A percentile compares a stretch with the other conserved stretches of the same genome.
These are phyloP conservation scores for Macrotyloma uniflorum DNA, from an alignment of 306 rosid genomes.

Conservation along the genomic window DNA sequence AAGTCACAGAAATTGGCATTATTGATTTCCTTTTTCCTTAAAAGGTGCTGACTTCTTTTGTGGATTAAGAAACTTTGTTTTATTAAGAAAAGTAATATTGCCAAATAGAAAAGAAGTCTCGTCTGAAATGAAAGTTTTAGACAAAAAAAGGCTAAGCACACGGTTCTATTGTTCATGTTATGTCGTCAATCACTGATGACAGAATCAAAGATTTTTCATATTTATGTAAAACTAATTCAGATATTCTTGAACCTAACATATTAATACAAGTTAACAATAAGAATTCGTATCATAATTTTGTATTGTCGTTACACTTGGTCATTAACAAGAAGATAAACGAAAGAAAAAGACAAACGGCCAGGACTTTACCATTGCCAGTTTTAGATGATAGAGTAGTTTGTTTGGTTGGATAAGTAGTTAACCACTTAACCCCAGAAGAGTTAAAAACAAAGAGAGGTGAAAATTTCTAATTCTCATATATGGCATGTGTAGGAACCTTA, in stretches of 20 bases:
- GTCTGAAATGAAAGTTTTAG: conserved; percentile 12
- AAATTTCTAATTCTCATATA: neutral
- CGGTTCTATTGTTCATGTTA: neutral
- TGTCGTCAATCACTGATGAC: neutral
- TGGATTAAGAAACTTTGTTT: conserved; percentile 25
- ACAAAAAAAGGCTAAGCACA: neutral
- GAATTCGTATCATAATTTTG: conserved; percentile 12
- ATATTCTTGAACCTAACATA: conserved; percentile 2
- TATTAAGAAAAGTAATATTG: neutral
- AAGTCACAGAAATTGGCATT: neutral
- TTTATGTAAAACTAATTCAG: neutral
- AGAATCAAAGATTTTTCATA: neutral
- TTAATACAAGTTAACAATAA: neutral
- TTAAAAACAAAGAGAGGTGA: neutral
- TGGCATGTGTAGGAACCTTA: neutral
- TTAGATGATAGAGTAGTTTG: conserved; percentile 28
- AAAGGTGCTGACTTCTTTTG: conserved; percentile 14
- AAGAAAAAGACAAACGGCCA: conserved; percentile 1
- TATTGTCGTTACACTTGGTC: neutral
- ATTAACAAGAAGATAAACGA: conserved; percentile 4
- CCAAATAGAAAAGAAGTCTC: neutral
- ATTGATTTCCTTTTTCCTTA: neutral
- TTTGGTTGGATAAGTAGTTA: neutral
- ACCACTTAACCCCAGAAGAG: neutral
- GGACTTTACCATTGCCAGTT: neutral